Conservation (phyloP, 345 rosid genomes). For the Brassica nigra region DNA sequence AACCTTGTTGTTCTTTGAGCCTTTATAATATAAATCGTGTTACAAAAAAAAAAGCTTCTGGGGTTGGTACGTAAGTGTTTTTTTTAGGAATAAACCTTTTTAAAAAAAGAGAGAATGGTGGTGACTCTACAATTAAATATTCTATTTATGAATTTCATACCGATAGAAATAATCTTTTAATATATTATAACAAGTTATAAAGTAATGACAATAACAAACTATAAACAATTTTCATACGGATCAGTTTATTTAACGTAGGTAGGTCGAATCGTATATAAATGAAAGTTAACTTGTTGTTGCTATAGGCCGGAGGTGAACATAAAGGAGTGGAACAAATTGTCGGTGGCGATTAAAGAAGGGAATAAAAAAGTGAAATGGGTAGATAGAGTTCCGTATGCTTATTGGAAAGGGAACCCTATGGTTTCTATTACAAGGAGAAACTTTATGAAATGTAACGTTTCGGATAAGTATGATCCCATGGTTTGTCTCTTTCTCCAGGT, state of each 20-base stretch:
- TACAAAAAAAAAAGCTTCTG: too few relatives aligned
- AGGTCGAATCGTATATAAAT: not conserved
- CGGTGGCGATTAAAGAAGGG: constrained; percentile 52
- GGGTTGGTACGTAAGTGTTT: constrained; percentile 53
- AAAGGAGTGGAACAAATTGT: constrained; percentile 58
- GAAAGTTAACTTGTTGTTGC: not conserved
- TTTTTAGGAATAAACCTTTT: too few relatives aligned
- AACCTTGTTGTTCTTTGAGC: too few relatives aligned
- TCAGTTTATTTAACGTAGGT: not conserved
- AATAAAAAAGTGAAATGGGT: constrained; percentile 56
- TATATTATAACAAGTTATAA: not conserved
- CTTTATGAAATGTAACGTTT: constrained; percentile 56
- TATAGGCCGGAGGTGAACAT: constrained; percentile 65
- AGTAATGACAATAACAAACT: not conserved
- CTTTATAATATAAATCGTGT: too few relatives aligned
- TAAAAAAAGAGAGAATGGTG: too few relatives aligned
- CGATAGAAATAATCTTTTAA: too few relatives aligned
- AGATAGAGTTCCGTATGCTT: constrained; percentile 64
- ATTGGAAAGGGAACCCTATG: constrained; percentile 69
- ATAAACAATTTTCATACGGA: not conserved
- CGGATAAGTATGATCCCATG: constrained; percentile 46
- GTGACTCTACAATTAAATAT: too few relatives aligned
- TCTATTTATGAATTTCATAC: too few relatives aligned
- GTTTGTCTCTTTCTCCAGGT: constrained; percentile 51
- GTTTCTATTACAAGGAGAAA: constrained; percentile 46